phyloP scores from a whole-genome alignment of 495 filamentous ascomycete genomes.

The Hypoxylon lienhwacheense region DNA sequence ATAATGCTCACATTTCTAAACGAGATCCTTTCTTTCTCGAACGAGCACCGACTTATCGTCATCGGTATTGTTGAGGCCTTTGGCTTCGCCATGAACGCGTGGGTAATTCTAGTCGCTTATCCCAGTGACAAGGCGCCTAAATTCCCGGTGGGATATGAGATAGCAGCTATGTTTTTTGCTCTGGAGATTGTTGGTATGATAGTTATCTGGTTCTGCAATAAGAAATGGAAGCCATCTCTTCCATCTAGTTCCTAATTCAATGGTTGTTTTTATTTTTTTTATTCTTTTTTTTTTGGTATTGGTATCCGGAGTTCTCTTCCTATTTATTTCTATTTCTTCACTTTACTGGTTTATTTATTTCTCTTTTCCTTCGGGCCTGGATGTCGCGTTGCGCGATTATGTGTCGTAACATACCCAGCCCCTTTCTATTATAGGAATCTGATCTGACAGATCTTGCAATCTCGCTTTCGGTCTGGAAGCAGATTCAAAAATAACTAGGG shows the following conservation, averaged over 20 bases:
- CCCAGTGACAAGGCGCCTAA: slow-evolving; percentile 29
- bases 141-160: slow-evolving; percentile 33
- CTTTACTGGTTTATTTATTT: no score
- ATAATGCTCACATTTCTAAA: slow-evolving; percentile 35
- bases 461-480: no score
- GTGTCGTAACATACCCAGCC: no score
- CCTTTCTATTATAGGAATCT: no score
- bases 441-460: no score
- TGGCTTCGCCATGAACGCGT: slow-evolving; percentile 19
- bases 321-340: no score
- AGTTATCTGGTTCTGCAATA: slow-evolving; percentile 2
- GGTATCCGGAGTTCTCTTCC: no score
- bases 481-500: no score
- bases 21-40: slow-evolving; percentile 10
- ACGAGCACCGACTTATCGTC: slow-evolving; percentile 19
- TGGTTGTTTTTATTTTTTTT: background rate
- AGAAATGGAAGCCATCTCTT: slow-evolving; percentile 10
- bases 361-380: no score
- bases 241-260: background rate
- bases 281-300: no score
- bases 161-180: slow-evolving; percentile 17
- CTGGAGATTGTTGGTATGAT: slow-evolving; percentile 6
- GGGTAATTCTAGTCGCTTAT: slow-evolving; percentile 30
- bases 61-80: slow-evolving; percentile 23
- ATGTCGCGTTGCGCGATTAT: no score